Conservation (phyloP, 345 rosid species). For the Citrus trifoliata region DNA sequence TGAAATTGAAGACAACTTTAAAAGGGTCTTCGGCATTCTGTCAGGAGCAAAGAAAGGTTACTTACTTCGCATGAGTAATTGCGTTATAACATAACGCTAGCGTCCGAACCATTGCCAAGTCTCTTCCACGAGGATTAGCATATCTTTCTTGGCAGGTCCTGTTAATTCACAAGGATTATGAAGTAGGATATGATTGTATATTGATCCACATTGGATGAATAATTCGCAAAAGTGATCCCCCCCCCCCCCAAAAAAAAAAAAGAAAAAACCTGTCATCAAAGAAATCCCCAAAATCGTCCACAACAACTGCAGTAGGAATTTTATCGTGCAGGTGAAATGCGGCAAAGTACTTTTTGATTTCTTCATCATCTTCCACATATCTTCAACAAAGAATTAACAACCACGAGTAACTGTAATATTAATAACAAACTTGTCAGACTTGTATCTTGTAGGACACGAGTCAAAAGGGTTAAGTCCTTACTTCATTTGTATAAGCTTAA, state of each 20-base stretch:
- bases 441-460: not conserved
- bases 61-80: constrained; percentile 58
- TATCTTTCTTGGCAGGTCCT: constrained; percentile 60
- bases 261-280: constrained; percentile 50
- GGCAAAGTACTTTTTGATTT: constrained; percentile 70
- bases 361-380: constrained; percentile 78
- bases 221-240: not conserved
- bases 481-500: constrained; percentile 77
- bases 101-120: constrained; percentile 70
- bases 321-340: constrained; percentile 71
- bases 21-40: not conserved
- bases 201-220: not conserved
- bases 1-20: not conserved
- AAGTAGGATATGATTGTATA: not conserved
- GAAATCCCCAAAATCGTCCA: constrained; percentile 81
- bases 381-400: constrained; percentile 25
- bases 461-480: constrained; percentile 22
- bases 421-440: not conserved
- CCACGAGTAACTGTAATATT: not conserved
- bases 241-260: too few species aligned
- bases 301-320: constrained; percentile 52
- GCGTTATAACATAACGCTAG: constrained; percentile 81
- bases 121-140: constrained; percentile 72
- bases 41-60: not conserved
- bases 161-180: not conserved